Conservation (phyloP, 306 rosid species). For the Cucumis melo region DNA sequence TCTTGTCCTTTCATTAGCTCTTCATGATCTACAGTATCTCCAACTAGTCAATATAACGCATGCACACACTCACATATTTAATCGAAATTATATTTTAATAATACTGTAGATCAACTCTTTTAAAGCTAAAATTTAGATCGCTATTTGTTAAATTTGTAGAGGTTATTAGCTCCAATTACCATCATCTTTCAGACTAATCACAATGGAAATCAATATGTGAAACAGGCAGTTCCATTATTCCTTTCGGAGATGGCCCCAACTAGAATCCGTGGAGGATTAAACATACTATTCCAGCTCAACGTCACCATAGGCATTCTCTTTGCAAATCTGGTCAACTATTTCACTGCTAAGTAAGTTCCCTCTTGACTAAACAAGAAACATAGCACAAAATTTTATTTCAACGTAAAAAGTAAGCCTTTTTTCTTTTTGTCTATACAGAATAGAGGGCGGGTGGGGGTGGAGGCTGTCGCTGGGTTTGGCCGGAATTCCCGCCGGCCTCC, state of each 20-base stretch:
- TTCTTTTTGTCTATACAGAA: not conserved
- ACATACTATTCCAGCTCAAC: conserved; percentile 72
- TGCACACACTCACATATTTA: not conserved
- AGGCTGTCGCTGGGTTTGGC: conserved; percentile 47
- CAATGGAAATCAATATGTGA: not conserved
- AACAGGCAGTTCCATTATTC: conserved; percentile 83
- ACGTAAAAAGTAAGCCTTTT: not conserved
- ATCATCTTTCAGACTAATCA: not conserved
- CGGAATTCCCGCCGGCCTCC: conserved; percentile 30
- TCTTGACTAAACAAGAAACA: not conserved
- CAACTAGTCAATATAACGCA: not conserved
- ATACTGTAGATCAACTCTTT: not conserved
- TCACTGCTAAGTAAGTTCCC: conserved; percentile 47
- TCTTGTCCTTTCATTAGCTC: not conserved
- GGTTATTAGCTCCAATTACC: not conserved
- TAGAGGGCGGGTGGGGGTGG: conserved; percentile 55
- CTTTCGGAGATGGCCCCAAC: conserved; percentile 92
- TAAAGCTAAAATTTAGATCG: not conserved
- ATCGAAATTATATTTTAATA: not conserved
- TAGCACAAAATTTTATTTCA: not conserved
- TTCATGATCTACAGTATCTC: not conserved
- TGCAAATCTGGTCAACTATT: conserved; percentile 67
- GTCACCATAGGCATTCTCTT: conserved; percentile 78
- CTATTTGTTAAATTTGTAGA: not conserved
- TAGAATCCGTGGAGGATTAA: conserved; percentile 82